phyloP scores from a whole-genome alignment of 1,139 yeast species.

The Eremothecium sinecaudum region DNA sequence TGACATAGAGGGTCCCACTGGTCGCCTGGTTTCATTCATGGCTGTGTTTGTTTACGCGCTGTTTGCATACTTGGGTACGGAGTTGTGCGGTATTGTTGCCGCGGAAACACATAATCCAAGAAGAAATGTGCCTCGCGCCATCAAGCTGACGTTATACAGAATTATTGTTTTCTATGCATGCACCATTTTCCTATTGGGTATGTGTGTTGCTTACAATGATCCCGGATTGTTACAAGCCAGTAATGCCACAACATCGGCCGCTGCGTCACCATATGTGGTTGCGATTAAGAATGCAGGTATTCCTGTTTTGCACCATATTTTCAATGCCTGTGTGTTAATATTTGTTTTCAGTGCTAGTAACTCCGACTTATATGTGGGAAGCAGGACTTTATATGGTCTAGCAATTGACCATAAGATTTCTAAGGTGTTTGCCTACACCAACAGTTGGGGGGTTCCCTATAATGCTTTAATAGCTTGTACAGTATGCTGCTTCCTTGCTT shows the following conservation, averaged over 20 bases:
- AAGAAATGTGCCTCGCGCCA: constrained; percentile 66
- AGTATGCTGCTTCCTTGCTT: constrained; percentile 48
- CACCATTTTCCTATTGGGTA: constrained; percentile 59
- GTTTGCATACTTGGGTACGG: constrained; percentile 72
- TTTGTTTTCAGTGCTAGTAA: constrained; percentile 68
- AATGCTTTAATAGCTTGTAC: constrained; percentile 39
- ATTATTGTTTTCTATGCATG: constrained; percentile 59
- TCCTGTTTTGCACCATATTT: constrained; percentile 49
- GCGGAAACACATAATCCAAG: constrained; percentile 75
- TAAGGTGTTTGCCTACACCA: constrained; percentile 46
- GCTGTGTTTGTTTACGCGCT: constrained; percentile 65
- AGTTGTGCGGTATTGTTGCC: constrained; percentile 61
- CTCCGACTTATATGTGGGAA: constrained; percentile 61
- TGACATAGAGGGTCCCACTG: constrained; percentile 35
- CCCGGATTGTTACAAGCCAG: constrained; percentile 34
- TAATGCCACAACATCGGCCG: constrained; percentile 41
- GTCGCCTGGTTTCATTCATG: constrained; percentile 56
- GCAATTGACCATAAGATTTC: constrained; percentile 61
- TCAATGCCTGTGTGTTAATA: constrained; percentile 59
- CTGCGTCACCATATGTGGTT: constrained; percentile 71
- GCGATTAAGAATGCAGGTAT: constrained; percentile 56
- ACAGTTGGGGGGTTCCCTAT: constrained; percentile 58
- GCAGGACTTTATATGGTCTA: constrained; percentile 58
- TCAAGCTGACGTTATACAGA: constrained; percentile 67
- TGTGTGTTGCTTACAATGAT: constrained; percentile 68